Percentiles rank a stretch among this genome's conserved stretches.
Conservation (phyloP, 164 flowering plant genomes). For the Cinnamomum micranthum region DNA sequence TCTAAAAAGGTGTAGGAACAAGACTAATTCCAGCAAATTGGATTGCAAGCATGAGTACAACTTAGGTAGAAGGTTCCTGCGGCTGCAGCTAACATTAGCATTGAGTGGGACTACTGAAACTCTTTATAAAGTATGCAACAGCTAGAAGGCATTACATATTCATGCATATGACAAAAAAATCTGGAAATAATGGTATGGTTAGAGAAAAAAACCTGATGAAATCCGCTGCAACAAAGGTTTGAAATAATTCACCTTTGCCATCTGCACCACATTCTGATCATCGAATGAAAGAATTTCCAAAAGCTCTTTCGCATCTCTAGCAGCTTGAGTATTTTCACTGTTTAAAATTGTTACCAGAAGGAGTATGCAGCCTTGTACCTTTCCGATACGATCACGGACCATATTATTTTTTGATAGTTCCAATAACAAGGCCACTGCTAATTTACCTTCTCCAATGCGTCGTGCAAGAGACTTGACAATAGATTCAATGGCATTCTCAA, state of each 20-base stretch:
- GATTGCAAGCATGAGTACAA: too few species aligned
- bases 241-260: slow-evolving; percentile 74
- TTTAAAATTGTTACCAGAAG: slow-evolving; percentile 55
- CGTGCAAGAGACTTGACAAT: slow-evolving; percentile 61
- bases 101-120: not conserved
- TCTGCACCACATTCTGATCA: slow-evolving; percentile 56
- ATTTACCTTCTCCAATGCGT: slow-evolving; percentile 43
- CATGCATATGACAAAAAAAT: not conserved
- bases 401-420: slow-evolving; percentile 47
- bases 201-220: slow-evolving; percentile 44
- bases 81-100: not conserved
- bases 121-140: not conserved
- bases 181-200: slow-evolving; percentile 5
- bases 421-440: slow-evolving; percentile 55
- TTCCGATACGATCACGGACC: slow-evolving; percentile 43
- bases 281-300: slow-evolving; percentile 56
- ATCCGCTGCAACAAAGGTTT: slow-evolving; percentile 53
- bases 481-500: slow-evolving; percentile 39
- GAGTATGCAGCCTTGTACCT: slow-evolving; percentile 60
- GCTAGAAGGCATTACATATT: not conserved
- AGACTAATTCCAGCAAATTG: too few species aligned
- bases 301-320: slow-evolving; percentile 47
- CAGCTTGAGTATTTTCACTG: slow-evolving; percentile 45
- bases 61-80: too few species aligned
- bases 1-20: too few species aligned